These are phyloP conservation scores for Balamuthia mandrillaris DNA, from an alignment of 208 protist species.

Conservation along the genomic window DNA sequence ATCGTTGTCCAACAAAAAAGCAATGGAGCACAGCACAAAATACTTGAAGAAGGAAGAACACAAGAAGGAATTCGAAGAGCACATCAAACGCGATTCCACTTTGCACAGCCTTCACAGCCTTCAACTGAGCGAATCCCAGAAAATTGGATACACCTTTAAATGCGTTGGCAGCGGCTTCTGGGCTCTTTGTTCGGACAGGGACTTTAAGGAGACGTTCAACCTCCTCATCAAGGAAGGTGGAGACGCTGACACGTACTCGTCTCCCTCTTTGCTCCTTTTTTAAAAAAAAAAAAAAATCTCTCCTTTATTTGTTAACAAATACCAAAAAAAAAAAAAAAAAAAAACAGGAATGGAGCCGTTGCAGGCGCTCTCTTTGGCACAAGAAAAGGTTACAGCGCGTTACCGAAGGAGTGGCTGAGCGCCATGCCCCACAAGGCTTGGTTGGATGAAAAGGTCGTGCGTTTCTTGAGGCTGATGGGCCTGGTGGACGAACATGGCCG, in stretches of 20 bases:
- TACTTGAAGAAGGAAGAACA: background rate
- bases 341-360: slow-evolving; percentile 46
- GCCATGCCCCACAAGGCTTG: slow-evolving; percentile 52
- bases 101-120: slow-evolving; percentile 14
- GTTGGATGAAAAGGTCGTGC: slow-evolving; percentile 40
- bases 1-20: background rate
- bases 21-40: background rate
- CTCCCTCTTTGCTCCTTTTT: background rate
- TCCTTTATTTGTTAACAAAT: too few relatives aligned
- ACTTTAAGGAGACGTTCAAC: slow-evolving; percentile 54
- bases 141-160: slow-evolving; percentile 65
- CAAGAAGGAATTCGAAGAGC: background rate
- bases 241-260: slow-evolving; percentile 58
- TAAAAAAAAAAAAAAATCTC: background rate
- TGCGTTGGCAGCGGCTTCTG: slow-evolving; percentile 48
- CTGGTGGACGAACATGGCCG: too few relatives aligned
- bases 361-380: slow-evolving; percentile 45
- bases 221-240: slow-evolving; percentile 54
- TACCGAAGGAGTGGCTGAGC: slow-evolving; percentile 47
- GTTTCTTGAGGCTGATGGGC: slow-evolving; percentile 35
- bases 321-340: background rate
- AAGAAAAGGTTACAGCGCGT: slow-evolving; percentile 30
- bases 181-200: slow-evolving; percentile 38
- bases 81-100: slow-evolving; percentile 7
- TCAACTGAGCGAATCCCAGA: background rate